Base-by-base conservation (phyloP, 2,329 filamentous ascomycete genomes). In the Stromatinia cepivora region DNA sequence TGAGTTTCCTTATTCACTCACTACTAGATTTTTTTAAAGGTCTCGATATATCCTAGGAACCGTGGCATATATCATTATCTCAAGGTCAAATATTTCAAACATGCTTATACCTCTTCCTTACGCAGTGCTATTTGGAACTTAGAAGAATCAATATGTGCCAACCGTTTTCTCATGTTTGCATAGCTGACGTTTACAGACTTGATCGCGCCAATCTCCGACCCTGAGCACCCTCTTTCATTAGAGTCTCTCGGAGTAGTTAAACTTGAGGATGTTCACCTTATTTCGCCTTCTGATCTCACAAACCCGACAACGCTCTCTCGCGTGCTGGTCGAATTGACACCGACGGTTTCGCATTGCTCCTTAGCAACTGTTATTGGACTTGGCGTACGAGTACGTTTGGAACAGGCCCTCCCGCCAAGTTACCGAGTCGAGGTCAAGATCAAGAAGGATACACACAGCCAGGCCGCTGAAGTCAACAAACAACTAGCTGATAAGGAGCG, bases 401-500 rank as follows among this genome's bases (percentile, higher is more conserved):
- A 98, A 81, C 91, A 97, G 79, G 91, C 92, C 15, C 84, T 99
- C 70, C 95, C 95, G 4, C 92, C 95, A 46, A 92, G 94, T 76
- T 99, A 95, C 80, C 88, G 95, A 50, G 87, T 98, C 64, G 94
- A 98, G 79, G 93, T 98, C 58, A 88, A 90, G 75, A 97, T 97
- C 80, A 97, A 98, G 80, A 91, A 97, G 81, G 94, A 94, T 72
- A 95, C 93, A n/a, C 95, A 98, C 79, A 92, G 89, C 73, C 96
- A 96, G 71, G 94, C 93, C 58, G 93, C 97, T 72, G 93, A 97
- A 79, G 93, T 97, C 66, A 97, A 97, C 82, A 97, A 97, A 84
- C 95, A 99, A 81, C 83, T 99, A 56, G 92, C 89, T 46, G 95
- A 99, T 81, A 99, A 98, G 84, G 95, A 99, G 82, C 86, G 95